These are phyloP conservation scores for Penicillium sp. DNA, from an alignment of 2,329 filamentous ascomycete genomes.

Conservation along the genomic window DNA sequence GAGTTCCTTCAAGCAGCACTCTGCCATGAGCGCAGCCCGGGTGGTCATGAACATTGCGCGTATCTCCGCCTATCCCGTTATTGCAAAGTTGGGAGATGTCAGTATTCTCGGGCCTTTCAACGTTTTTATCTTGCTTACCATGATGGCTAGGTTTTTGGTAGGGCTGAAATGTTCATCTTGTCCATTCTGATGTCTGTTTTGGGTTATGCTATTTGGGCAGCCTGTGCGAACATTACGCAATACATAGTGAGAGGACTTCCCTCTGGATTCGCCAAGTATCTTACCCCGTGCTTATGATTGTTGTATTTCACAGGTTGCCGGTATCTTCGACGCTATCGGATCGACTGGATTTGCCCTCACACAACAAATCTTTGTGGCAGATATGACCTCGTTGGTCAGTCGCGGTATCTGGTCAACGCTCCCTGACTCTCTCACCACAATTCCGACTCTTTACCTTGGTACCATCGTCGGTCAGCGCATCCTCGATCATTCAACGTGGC, in stretches of 20 bases:
- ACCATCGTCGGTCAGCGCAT: conserved; percentile 43
- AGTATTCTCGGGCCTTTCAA: neutral
- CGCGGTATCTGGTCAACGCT: conserved; percentile 60
- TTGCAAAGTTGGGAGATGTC: conserved; percentile 29
- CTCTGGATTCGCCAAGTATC: neutral
- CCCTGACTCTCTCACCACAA: conserved; percentile 57
- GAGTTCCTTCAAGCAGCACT: conserved; percentile 27
- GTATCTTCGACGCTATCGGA: conserved; percentile 62
- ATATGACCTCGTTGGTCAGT: conserved; percentile 60
- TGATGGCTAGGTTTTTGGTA: conserved; percentile 53
- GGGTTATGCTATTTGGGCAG: conserved; percentile 60
- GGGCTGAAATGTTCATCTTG: conserved; percentile 59
- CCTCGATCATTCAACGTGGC: conserved; percentile 41
- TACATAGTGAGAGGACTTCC: conserved; percentile 42
- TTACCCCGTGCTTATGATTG: neutral
- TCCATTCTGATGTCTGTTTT: conserved; percentile 56
- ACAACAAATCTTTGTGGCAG: conserved; percentile 65
- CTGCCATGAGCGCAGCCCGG: conserved; percentile 23
- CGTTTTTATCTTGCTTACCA: neutral
- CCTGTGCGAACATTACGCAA: conserved; percentile 51
- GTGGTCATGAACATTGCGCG: conserved; percentile 28
- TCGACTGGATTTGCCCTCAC: conserved; percentile 61
- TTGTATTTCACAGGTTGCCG: conserved; percentile 36
- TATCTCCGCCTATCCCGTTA: conserved; percentile 28
- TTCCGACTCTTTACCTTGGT: conserved; percentile 55